Evolutionary conservation across 768 basidiomycete genomes (phyloP).

Genomic region (Roridomyces roridus): DNA sequence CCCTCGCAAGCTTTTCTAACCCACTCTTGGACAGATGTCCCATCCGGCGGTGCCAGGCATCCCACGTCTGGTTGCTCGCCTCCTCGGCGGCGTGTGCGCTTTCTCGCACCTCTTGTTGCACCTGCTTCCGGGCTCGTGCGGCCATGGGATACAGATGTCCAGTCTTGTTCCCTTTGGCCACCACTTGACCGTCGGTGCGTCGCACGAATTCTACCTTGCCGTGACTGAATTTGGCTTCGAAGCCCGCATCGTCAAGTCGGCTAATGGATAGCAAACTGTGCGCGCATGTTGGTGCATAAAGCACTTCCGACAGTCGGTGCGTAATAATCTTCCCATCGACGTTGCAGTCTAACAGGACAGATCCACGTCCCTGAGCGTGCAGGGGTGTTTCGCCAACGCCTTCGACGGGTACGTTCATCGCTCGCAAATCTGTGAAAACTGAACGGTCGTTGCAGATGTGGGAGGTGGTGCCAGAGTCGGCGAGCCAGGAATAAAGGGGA

Average conservation of each 20-base stretch:
- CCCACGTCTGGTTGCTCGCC: conserved; percentile 16
- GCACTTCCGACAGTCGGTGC: conserved; percentile 5
- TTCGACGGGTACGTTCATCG: not conserved
- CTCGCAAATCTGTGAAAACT: not conserved
- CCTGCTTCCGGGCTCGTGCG: conserved; percentile 6
- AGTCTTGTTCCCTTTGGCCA: conserved; percentile 3
- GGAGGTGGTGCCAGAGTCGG: conserved; percentile 16
- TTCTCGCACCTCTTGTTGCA: conserved; percentile 1
- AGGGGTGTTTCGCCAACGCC: conserved; percentile 4
- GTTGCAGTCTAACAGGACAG: conserved; percentile 14
- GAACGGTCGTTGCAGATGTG: conserved; percentile 12
- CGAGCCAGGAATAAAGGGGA: conserved; percentile 11
- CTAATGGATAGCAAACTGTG: conserved; percentile 10
- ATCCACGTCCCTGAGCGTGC: conserved; percentile 14
- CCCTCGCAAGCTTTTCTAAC: conserved; percentile 3
- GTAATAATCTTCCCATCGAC: conserved; percentile 6
- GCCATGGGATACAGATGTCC: conserved; percentile 9
- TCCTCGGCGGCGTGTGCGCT: conserved; percentile 2
- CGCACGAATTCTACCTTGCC: conserved; percentile 3
- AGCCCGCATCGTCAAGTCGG: conserved; percentile 16
- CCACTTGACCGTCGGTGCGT: conserved; percentile 4
- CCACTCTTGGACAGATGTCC: conserved; percentile 11
- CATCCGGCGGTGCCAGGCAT: conserved; percentile 16
- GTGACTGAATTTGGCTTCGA: conserved; percentile 4
- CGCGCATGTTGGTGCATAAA: conserved; percentile 3